phyloP scores from a whole-genome alignment of 768 basidiomycete genomes.

The Mycena sanguinolenta region DNA sequence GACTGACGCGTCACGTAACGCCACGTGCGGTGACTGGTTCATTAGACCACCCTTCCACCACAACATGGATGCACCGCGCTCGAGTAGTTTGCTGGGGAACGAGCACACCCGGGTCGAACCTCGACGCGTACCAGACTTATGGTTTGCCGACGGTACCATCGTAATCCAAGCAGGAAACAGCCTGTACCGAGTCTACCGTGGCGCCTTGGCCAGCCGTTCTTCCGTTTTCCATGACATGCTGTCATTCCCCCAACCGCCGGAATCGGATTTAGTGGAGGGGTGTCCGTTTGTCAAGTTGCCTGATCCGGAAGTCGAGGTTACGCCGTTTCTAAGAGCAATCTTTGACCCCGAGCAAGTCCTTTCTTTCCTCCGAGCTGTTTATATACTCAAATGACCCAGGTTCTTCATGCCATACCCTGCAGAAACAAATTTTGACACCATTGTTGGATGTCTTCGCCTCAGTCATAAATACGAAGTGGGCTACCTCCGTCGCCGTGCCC shows the following conservation, averaged over 20 bases:
- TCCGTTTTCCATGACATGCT: slow-evolving; percentile 7
- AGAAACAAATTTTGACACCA: background rate
- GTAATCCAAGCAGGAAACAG: slow-evolving; percentile 4
- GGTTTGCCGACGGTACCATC: slow-evolving; percentile 1
- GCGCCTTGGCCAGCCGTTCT: background rate
- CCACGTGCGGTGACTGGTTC: no score
- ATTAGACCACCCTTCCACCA: no score
- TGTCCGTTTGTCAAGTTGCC: slow-evolving; percentile 6
- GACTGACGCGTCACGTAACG: no score
- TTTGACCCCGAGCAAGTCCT: slow-evolving; percentile 1
- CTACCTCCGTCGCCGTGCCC: slow-evolving; percentile 9
- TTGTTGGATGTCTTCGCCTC: background rate
- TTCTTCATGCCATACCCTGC: slow-evolving; percentile 12
- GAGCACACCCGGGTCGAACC: no score
- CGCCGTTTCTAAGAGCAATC: background rate
- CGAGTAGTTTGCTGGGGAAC: no score
- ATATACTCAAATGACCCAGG: background rate
- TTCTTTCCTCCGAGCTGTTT: background rate
- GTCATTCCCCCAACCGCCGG: background rate
- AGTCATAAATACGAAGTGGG: background rate
- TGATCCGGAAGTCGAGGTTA: background rate
- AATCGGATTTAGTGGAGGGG: slow-evolving; percentile 3
- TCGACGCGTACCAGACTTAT: background rate
- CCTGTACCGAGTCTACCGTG: slow-evolving; percentile 12
- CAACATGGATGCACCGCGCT: no score